Evolutionary conservation across 2,329 filamentous ascomycete species (phyloP), one percentile per base, ranked within the genome.

Genomic region (Ustulina deusta): DNA sequence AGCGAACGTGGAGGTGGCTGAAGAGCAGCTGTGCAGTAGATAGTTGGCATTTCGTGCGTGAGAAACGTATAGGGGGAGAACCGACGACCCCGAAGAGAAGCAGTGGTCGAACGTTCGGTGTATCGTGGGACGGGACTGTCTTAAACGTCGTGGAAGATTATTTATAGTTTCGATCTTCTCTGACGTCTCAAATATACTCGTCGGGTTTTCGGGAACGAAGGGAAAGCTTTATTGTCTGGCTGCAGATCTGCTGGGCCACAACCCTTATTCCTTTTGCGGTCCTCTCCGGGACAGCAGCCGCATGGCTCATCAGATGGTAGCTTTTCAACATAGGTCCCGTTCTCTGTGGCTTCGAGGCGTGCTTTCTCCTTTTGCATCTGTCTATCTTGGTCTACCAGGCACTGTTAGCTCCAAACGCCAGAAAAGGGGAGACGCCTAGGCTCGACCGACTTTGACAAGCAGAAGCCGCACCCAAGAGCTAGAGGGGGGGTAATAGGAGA

Each of bases 281-380:
- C 75, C 11, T 70, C 67, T 20, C 66, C 67, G 32, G 63, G 64
- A 51, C 77, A 78, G 68, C 77, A 78, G 2, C 69, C 73, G 57
- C 77, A 78, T 20, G 29, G 25, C 49, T 65, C 49, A 3, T 66
- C 57, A 9, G 70, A 34, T 9, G 64, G 54, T 13, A 71, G 27
- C 46, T 59, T 73, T 13, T 77, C 75, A 29, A 72, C 44, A 65
- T 73, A 78, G 1, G 52, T 64, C 1, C 74, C 72, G 3, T 51
- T 61, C 6, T 27, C 13, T 9, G 71, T 69, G 48, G 75, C 75
- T 5, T 67, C 59, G 13, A 52, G 61, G 9, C 66, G 68, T n/a
- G 54, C 72, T 0, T 58, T 60, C 20, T 70, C 67, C 10, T 40
- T 68, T 63, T 75, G 73, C 1, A 22, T n/a, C 3, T 63, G 59